Base-by-base conservation (phyloP, 2,329 filamentous ascomycete genomes). In the Ceratocystis alfenasii region DNA sequence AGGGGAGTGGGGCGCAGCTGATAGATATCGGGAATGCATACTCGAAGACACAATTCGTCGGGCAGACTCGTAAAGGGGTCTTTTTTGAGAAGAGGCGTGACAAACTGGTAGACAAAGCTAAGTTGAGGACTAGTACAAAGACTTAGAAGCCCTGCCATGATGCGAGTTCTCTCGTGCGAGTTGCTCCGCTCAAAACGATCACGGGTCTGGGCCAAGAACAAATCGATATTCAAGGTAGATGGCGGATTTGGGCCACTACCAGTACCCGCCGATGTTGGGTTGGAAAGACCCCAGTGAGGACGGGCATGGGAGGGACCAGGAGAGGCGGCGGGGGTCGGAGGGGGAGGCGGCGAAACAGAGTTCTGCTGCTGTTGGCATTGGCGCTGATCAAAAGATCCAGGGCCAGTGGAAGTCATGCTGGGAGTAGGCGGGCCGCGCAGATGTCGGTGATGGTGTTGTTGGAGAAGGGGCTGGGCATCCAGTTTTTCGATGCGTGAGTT, bases 31-130 rank as follows among this genome's bases (percentile, higher is more conserved):
- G 15, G 33, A 36, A 25, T 41, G 63, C 66, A 10, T 82, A 95
- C 90, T 72, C 91, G 81, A 68, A 99, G 78, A 75, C 93, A 97
- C 55, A 99, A 78, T 76, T 99, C 94, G 72, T 95, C 92, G 0
- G 94, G 94, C 65, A 99, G 81, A 67, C 88, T 89, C 63, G 87
- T 90, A 72, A 99, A 97, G 0, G 94, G 94, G 74, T 99, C 94
- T 75, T 96, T 96, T 77, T 96, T 96, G 69, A 99, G 78, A 69
- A 95, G 78, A 33, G 94, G 94, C 74, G 90, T 93, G 70, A 99
- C 93, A 75, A 96, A 95, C 74, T 95, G 90, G 71, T 95, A 90
- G 22, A 99, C 92, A 74, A 96, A 97, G 76, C 91, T 96, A 70
- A 99, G 80, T 75, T 95, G 88, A 72, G 95, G 91, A 71, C 90